A percentile compares a stretch with the other conserved stretches of the same genome.
These are phyloP conservation scores for Penicillium diatomitis DNA, from an alignment of 495 filamentous ascomycete species.

Conservation along the genomic window DNA sequence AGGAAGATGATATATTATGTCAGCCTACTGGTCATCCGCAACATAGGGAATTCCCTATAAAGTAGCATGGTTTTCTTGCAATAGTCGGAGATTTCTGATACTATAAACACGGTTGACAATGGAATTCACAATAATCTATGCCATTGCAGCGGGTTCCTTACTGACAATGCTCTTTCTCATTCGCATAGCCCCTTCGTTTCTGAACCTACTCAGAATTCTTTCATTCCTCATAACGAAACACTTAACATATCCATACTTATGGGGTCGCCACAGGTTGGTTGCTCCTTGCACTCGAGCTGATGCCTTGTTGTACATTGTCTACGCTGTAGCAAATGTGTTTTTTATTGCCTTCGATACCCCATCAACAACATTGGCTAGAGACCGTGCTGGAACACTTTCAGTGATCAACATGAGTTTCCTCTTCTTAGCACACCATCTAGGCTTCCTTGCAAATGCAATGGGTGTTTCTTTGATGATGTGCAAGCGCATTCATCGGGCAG, in stretches of 20 bases:
- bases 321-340: background rate
- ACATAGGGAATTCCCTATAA: too few relatives aligned
- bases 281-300: background rate
- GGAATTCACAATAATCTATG: too few relatives aligned
- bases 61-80: too few relatives aligned
- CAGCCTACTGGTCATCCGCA: too few relatives aligned
- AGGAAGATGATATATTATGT: too few relatives aligned
- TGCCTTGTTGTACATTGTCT: background rate
- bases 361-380: background rate
- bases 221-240: background rate
- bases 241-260: background rate
- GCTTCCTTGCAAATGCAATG: constrained; percentile 11
- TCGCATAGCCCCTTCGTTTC: too few relatives aligned
- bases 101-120: too few relatives aligned
- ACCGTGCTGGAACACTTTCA: background rate
- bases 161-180: too few relatives aligned
- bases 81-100: too few relatives aligned
- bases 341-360: background rate
- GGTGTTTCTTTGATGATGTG: constrained; percentile 12
- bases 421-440: constrained; percentile 6
- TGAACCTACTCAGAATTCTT: too few relatives aligned
- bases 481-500: constrained; percentile 8
- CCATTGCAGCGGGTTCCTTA: too few relatives aligned
- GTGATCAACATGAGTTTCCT: constrained; percentile 3
- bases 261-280: background rate